Evolutionary conservation across 768 basidiomycete species (phyloP), one percentile per base, ranked within the genome.

Genomic region (Leccinum aurantiacum): DNA sequence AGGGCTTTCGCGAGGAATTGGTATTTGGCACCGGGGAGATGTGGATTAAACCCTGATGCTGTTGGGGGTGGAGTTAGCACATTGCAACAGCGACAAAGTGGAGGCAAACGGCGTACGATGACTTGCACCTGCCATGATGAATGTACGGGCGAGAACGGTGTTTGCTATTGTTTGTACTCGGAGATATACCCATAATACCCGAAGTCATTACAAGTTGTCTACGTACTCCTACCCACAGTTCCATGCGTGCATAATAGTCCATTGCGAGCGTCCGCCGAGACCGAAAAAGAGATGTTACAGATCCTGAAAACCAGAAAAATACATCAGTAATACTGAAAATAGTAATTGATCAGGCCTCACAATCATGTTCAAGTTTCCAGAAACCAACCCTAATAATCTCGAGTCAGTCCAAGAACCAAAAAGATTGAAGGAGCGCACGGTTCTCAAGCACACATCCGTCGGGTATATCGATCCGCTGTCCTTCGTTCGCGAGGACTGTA

Each of bases 41-140:
- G 94, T 41, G 94, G 94, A 74, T 93, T 82, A 69, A 96, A 96
- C 65, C 93, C 95, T 76, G 87, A 76, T 67, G 80, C 87, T 87
- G 41, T 63, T 25, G 47, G 56, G 50, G 24, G 54, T 14, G 54
- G 48, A 9, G 41, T 62, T 31, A 65, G 53, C 56, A 17, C 50
- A n/a, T 44, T 27, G 19, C 27, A 47, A 51, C 31, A 47, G 49
- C 19, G 46, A 56, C 35, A 9, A 24, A 57, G 27, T 24, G 33
- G 51, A 6, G 3, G 11, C 22, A 29, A 68, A 47, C 53, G 44
- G 52, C 74, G 25, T 61, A 74, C 72, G 58, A 62, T 74, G 69
- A 60, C 58, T 57, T 64, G 68, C 61, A 53, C 74, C 69, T 58
- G 76, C 72, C 76, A 76, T 77, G 60, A 37, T 64, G 67, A 66